Percentiles rank a stretch among this genome's conserved stretches.
phyloP scores from a whole-genome alignment of 1,284 basidiomycete species.

The Malassezia obtusa region DNA sequence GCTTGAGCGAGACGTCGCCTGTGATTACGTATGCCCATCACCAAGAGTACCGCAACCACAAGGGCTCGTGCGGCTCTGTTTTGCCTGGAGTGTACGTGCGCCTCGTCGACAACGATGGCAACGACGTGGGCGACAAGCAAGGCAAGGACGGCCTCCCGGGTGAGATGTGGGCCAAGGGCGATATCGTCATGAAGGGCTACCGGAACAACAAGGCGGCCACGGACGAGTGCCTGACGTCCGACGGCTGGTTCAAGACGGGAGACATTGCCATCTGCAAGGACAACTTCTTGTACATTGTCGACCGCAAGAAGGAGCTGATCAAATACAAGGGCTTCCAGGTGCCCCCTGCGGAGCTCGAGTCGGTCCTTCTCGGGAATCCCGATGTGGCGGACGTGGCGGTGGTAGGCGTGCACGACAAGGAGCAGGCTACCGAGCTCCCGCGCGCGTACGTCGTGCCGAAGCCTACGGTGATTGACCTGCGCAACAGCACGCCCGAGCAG shows the following conservation, averaged over 20 bases:
- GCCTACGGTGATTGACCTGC: slow-evolving; percentile 18
- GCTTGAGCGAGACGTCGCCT: slow-evolving; percentile 68
- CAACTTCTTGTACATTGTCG: slow-evolving; percentile 32
- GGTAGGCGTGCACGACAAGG: slow-evolving; percentile 26
- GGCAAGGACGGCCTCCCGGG: slow-evolving; percentile 58
- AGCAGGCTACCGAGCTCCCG: slow-evolving; percentile 49
- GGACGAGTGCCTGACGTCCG: slow-evolving; percentile 59
- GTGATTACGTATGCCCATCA: slow-evolving; percentile 46
- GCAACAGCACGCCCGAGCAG: slow-evolving; percentile 21
- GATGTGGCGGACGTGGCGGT: slow-evolving; percentile 33
- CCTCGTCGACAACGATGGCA: slow-evolving; percentile 56
- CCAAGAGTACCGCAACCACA: slow-evolving; percentile 23
- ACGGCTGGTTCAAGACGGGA: slow-evolving; percentile 40
- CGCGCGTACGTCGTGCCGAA: slow-evolving; percentile 44
- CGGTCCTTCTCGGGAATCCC: slow-evolving; percentile 21
- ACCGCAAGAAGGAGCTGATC: slow-evolving; percentile 41
- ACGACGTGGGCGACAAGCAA: slow-evolving; percentile 48
- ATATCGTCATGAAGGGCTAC: slow-evolving; percentile 59
- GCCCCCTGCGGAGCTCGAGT: slow-evolving; percentile 39
- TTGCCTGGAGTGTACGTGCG: slow-evolving; percentile 69
- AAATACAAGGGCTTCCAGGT: slow-evolving; percentile 45
- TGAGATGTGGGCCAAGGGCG: slow-evolving; percentile 70
- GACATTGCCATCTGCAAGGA: slow-evolving; percentile 29
- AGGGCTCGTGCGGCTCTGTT: slow-evolving; percentile 55
- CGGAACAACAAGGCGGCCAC: slow-evolving; percentile 54